Conservation (phyloP, 352 stramenopile genomes). For the Phytopythium chamaehyphon region DNA sequence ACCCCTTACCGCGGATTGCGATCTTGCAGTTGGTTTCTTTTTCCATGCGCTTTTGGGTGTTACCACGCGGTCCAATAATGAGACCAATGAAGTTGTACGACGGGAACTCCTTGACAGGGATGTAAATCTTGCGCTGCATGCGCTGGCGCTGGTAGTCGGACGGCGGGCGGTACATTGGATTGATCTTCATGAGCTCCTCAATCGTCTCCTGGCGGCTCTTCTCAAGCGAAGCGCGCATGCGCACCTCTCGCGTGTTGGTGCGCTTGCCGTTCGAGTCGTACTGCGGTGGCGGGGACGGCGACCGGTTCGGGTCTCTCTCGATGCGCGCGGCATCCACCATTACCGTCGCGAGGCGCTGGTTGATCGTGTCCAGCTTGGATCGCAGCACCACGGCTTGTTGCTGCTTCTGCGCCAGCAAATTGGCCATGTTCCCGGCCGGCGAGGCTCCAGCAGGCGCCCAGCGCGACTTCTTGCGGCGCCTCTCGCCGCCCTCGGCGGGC, state of each 20-base stretch:
- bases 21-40: constrained; percentile 99
- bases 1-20: constrained; percentile 95
- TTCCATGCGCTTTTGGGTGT: constrained; percentile 99
- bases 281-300: constrained; percentile 89
- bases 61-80: constrained; percentile 98
- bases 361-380: constrained; percentile 69
- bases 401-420: constrained; percentile 52
- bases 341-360: constrained; percentile 75
- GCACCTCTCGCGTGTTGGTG: constrained; percentile 95
- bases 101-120: constrained; percentile 97
- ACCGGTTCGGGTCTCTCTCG: constrained; percentile 87
- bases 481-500: constrained; percentile 25
- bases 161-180: constrained; percentile 86
- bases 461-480: constrained; percentile 73
- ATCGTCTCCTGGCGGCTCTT: constrained; percentile 91
- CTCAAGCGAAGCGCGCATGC: constrained; percentile 91
- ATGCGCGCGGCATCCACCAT: constrained; percentile 68
- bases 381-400: constrained; percentile 73
- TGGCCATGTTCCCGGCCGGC: constrained; percentile 35
- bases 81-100: constrained; percentile 99
- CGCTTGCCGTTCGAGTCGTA: constrained; percentile 96
- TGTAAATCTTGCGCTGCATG: constrained; percentile 95
- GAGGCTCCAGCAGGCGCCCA: constrained; percentile 55
- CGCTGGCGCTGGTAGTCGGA: constrained; percentile 91
- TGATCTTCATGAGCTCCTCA: constrained; percentile 95